These are phyloP conservation scores for Pulveroboletus sp. DNA, from an alignment of 768 basidiomycete genomes.

Conservation along the genomic window DNA sequence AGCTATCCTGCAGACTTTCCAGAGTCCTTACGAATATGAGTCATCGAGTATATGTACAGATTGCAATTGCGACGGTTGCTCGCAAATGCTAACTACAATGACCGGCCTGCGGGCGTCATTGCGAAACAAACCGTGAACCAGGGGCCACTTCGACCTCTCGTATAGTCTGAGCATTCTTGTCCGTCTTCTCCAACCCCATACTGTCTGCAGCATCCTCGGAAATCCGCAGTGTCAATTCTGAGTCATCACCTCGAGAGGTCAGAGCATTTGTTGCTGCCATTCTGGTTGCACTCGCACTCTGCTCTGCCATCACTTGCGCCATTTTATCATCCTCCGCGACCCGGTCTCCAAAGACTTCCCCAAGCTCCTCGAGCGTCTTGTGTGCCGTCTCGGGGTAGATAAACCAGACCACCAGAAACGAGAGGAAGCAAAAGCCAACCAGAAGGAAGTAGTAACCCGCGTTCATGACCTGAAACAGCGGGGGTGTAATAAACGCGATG, in stretches of 20 bases:
- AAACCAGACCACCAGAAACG: constrained; percentile 43
- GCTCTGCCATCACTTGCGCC: constrained; percentile 14
- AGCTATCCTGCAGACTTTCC: constrained; percentile 35
- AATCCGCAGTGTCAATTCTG: constrained; percentile 23
- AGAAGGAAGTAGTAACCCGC: constrained; percentile 53
- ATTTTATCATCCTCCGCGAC: constrained; percentile 22
- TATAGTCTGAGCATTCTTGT: constrained; percentile 18
- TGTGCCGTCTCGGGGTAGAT: constrained; percentile 49
- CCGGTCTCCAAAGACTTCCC: constrained; percentile 45
- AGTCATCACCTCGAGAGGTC: constrained; percentile 16
- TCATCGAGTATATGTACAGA: not conserved
- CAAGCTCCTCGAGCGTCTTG: constrained; percentile 46
- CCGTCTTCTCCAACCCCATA: constrained; percentile 15
- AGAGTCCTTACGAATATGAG: constrained; percentile 24
- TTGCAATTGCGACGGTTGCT: not conserved
- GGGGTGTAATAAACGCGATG: constrained; percentile 51
- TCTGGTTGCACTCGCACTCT: constrained; percentile 11
- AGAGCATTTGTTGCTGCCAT: constrained; percentile 14
- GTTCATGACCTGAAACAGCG: constrained; percentile 48
- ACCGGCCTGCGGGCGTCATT: constrained; percentile 2
- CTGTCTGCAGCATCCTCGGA: constrained; percentile 16
- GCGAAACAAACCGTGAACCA: constrained; percentile 1
- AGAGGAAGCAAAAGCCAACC: constrained; percentile 43
- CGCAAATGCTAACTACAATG: not conserved
- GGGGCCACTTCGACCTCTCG: constrained; percentile 16